These are phyloP conservation scores for Penicillium samsonianum DNA, from an alignment of 495 filamentous ascomycete genomes.

Conservation along the genomic window DNA sequence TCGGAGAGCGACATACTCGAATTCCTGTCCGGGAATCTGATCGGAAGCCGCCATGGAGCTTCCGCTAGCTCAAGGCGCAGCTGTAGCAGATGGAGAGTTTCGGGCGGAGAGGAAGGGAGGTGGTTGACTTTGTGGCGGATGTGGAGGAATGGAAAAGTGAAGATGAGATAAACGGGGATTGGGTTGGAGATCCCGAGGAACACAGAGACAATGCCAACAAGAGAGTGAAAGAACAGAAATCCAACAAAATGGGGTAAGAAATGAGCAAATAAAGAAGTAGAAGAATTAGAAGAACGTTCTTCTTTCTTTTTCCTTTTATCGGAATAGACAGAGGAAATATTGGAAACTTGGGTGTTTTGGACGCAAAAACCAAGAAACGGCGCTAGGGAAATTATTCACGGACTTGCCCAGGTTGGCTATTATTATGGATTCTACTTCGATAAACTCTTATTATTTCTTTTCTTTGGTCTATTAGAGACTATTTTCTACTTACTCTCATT, in stretches of 20 bases:
- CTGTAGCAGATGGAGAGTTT: conserved; percentile 25
- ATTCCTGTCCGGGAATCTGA: conserved; percentile 44
- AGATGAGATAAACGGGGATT: conserved; percentile 26
- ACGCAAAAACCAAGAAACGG: conserved; percentile 4
- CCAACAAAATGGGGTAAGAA: not conserved
- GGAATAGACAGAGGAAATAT: not conserved
- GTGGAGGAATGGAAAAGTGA: conserved; percentile 10
- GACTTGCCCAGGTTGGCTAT: not conserved
- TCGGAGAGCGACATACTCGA: conserved; percentile 43
- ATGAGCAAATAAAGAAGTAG: conserved; percentile 8
- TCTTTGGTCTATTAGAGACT: too few species aligned
- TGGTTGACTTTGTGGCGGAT: not conserved
- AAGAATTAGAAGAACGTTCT: not conserved
- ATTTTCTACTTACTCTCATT: not conserved
- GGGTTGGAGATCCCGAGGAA: conserved; percentile 20
- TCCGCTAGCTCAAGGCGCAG: conserved; percentile 40
- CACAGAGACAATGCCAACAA: conserved; percentile 13
- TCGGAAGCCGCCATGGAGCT: conserved; percentile 48
- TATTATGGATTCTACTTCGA: not conserved
- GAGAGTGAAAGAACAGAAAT: not conserved
- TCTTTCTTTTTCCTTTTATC: conserved; percentile 6
- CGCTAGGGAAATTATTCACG: conserved; percentile 12
- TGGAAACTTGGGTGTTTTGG: not conserved
- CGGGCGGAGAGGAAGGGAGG: conserved; percentile 10
- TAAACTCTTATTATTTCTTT: too few species aligned